Conservation (phyloP, 257 asterid species). For the Solanum appendiculatum region DNA sequence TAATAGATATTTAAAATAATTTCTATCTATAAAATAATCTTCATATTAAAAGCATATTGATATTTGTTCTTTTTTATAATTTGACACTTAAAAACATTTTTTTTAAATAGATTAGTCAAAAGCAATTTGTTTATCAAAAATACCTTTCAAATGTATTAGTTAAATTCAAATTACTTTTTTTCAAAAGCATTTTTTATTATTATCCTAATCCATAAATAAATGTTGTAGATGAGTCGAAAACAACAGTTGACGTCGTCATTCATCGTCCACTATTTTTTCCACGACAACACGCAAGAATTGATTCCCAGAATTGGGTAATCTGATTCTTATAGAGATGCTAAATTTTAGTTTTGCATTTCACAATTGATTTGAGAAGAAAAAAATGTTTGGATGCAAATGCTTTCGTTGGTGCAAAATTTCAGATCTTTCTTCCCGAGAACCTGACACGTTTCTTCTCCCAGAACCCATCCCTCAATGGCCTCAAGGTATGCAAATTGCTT, state of each 20-base stretch:
- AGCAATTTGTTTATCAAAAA: no score
- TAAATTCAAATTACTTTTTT: no score
- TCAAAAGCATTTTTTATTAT: no score
- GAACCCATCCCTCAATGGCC: slow-evolving; percentile 85
- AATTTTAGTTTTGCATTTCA: neutral
- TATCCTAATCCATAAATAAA: neutral
- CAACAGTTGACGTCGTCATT: neutral
- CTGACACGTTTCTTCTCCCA: slow-evolving; percentile 52
- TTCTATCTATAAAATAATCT: no score
- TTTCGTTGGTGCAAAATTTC: slow-evolving; percentile 40
- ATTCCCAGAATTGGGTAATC: neutral
- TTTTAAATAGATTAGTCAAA: no score
- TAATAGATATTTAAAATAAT: no score
- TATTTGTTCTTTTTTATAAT: no score
- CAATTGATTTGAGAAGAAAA: neutral
- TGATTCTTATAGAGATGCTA: neutral
- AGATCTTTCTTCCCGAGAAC: slow-evolving; percentile 27
- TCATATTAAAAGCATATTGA: no score
- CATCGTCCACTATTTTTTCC: neutral
- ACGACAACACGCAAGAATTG: neutral
- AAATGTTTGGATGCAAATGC: slow-evolving; percentile 34
- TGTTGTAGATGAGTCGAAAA: neutral
- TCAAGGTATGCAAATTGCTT: slow-evolving; percentile 22
- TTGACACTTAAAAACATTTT: no score
- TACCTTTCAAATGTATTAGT: no score